phyloP scores from a whole-genome alignment of 2,329 filamentous ascomycete species.

The Paraphoma sp. region DNA sequence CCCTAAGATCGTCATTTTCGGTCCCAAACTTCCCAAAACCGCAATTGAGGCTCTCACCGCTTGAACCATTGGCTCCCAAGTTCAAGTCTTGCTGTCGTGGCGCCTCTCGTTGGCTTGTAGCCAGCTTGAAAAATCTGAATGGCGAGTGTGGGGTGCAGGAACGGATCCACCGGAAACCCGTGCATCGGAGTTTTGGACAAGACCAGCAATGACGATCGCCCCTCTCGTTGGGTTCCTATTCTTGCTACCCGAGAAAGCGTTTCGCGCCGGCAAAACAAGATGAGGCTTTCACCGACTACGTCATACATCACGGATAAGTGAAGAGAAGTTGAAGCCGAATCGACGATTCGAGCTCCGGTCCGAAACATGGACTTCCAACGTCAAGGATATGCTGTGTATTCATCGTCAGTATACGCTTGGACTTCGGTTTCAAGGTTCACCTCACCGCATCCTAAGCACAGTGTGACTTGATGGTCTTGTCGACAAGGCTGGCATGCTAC shows the following conservation, averaged over 20 bases:
- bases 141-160: not conserved
- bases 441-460: no score
- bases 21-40: not conserved
- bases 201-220: not conserved
- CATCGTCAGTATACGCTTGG: no score
- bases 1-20: not conserved
- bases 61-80: not conserved
- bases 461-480: no score
- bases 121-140: not conserved
- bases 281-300: not conserved
- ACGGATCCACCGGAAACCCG: not conserved
- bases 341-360: no score
- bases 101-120: not conserved
- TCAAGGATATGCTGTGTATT: no score
- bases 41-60: slow-evolving; percentile 6
- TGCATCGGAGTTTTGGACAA: not conserved
- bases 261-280: not conserved
- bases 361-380: no score
- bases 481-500: no score
- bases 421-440: no score
- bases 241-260: not conserved
- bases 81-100: not conserved
- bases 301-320: not conserved
- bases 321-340: not conserved
- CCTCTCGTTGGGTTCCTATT: not conserved